These are phyloP conservation scores for Scutellaria baicalensis DNA, from an alignment of 257 asterid genomes.

Conservation along the genomic window DNA sequence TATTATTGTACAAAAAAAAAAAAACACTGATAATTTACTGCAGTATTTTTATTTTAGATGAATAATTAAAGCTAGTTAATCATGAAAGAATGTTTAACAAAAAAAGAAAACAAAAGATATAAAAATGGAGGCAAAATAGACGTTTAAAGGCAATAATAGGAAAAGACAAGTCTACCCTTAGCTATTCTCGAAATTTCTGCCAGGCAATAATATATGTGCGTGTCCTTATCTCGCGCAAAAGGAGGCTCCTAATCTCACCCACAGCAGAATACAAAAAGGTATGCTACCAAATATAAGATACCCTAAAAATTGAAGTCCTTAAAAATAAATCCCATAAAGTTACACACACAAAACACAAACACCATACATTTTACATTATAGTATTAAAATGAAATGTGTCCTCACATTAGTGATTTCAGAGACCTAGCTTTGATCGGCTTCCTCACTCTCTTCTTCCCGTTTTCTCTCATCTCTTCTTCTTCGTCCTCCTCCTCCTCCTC, in stretches of 20 bases:
- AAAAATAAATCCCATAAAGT: neutral
- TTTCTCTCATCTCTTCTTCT: neutral
- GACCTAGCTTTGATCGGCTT: constrained; percentile 75
- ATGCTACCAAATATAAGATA: neutral
- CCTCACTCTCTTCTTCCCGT: constrained; percentile 37
- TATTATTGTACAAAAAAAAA: too few relatives aligned
- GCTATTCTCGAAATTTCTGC: constrained; percentile 6
- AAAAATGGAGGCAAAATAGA: neutral
- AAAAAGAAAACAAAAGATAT: neutral
- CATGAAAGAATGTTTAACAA: neutral
- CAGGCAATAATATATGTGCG: constrained; percentile 12
- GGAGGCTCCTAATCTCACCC: constrained; percentile 15
- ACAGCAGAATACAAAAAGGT: constrained; percentile 3
- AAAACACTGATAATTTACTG: too few relatives aligned
- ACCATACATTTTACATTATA: neutral
- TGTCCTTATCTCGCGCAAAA: neutral
- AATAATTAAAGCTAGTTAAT: too few relatives aligned
- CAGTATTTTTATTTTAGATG: too few relatives aligned
- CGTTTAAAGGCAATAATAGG: neutral
- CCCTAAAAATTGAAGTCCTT: neutral
- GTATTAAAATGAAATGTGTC: neutral
- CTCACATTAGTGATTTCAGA: constrained; percentile 67
- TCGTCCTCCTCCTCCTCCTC: constrained; percentile 22
- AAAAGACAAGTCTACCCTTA: constrained; percentile 20
- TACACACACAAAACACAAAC: neutral